These are phyloP conservation scores for Globisporangium carolinianum DNA, from an alignment of 352 stramenopile genomes.

Conservation along the genomic window DNA sequence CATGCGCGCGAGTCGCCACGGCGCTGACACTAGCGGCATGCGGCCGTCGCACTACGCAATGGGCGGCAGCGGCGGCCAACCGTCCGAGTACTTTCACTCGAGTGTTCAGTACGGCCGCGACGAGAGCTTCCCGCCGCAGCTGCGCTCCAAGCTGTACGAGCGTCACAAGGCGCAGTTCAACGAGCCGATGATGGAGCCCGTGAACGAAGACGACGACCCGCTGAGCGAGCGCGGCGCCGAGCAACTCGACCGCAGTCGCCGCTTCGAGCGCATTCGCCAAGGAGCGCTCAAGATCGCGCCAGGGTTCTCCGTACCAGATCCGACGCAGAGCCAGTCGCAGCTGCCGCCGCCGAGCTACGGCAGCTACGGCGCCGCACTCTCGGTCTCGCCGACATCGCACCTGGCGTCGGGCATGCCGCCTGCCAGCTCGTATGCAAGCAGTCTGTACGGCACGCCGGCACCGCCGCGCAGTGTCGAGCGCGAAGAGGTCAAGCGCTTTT, in stretches of 20 bases:
- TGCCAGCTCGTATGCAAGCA: slow-evolving; percentile 19
- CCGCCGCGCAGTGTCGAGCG: slow-evolving; percentile 28
- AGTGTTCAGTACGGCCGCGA: slow-evolving; percentile 35
- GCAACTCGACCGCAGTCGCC: slow-evolving; percentile 49
- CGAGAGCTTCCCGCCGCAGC: slow-evolving; percentile 36
- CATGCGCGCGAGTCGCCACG: background rate
- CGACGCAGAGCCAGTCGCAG: background rate
- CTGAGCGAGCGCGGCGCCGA: slow-evolving; percentile 69
- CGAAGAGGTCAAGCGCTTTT: slow-evolving; percentile 70
- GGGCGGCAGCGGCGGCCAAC: background rate
- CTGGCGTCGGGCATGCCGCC: slow-evolving; percentile 15
- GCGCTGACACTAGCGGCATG: background rate
- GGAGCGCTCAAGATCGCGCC: slow-evolving; percentile 52
- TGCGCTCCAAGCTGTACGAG: slow-evolving; percentile 64
- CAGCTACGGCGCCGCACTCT: slow-evolving; percentile 7
- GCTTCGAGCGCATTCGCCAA: slow-evolving; percentile 56
- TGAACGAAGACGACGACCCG: slow-evolving; percentile 68
- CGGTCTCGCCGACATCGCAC: slow-evolving; percentile 13
- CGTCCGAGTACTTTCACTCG: slow-evolving; percentile 8
- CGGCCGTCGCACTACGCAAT: slow-evolving; percentile 2
- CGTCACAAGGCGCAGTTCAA: slow-evolving; percentile 69
- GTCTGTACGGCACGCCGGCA: slow-evolving; percentile 20
- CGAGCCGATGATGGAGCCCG: slow-evolving; percentile 49
- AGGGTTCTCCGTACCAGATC: slow-evolving; percentile 33
- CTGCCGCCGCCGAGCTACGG: background rate